A percentile compares a stretch with the other conserved stretches of the same genome.
phyloP scores from a whole-genome alignment of 495 filamentous ascomycete genomes.

The Margaritispora aquatica region DNA sequence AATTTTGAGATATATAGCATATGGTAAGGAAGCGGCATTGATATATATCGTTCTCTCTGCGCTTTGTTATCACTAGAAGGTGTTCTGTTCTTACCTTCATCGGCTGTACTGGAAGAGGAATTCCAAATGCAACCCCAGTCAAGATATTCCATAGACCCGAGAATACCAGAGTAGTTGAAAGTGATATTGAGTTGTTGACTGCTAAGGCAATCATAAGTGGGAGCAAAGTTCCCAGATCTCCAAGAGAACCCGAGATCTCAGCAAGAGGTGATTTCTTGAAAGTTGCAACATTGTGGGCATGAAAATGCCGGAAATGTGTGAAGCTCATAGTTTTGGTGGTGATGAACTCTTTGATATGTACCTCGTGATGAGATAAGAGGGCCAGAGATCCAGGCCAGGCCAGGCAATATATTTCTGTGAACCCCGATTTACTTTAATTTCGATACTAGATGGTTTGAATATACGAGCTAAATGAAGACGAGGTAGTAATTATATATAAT shows the following conservation, averaged over 20 bases:
- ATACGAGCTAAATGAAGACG: no score
- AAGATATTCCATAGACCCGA: slow-evolving; percentile 79
- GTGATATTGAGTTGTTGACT: slow-evolving; percentile 64
- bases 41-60: no score
- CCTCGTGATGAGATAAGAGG: no score
- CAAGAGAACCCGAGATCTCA: slow-evolving; percentile 85
- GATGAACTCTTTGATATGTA: no score
- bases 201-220: slow-evolving; percentile 83
- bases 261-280: slow-evolving; percentile 50
- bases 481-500: no score
- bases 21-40: not conserved
- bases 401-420: no score
- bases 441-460: no score
- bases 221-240: slow-evolving; percentile 86
- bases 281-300: slow-evolving; percentile 38
- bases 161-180: slow-evolving; percentile 81
- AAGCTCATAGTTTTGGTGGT: slow-evolving; percentile 18
- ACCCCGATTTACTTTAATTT: no score
- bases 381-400: no score
- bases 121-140: slow-evolving; percentile 75
- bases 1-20: not conserved
- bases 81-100: slow-evolving; percentile 50
- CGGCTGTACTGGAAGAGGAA: slow-evolving; percentile 81
- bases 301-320: slow-evolving; percentile 13
- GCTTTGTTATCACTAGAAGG: not conserved